Evolutionary conservation across 495 filamentous ascomycete genomes (phyloP).

Genomic region (Sphaerosporella brunnea): DNA sequence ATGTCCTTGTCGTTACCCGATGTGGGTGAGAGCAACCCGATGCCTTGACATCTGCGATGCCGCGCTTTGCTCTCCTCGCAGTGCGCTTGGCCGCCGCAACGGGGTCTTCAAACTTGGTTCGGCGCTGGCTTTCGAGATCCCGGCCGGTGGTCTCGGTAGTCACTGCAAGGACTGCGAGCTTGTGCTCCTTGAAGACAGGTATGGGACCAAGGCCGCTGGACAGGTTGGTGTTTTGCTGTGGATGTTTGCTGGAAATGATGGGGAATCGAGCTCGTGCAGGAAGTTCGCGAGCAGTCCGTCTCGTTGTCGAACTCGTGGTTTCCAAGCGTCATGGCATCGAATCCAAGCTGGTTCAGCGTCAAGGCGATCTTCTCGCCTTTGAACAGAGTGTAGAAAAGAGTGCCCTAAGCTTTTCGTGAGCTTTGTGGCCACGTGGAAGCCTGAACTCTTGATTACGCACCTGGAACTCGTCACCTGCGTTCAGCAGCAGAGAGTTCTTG

Average conservation of each 20-base stretch:
- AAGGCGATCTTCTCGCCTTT: conserved; percentile 45
- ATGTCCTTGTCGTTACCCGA: conserved; percentile 42
- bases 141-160: conserved; percentile 38
- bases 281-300: conserved; percentile 21
- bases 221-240: conserved; percentile 33
- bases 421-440: background rate
- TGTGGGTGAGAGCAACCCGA: conserved; percentile 41
- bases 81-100: conserved; percentile 35
- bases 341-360: conserved; percentile 40
- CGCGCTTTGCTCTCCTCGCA: conserved; percentile 32
- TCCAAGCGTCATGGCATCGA: conserved; percentile 30
- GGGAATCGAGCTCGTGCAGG: conserved; percentile 37
- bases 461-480: conserved; percentile 44
- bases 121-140: conserved; percentile 35
- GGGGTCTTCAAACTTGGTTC: conserved; percentile 35
- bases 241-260: conserved; percentile 38
- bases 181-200: conserved; percentile 37
- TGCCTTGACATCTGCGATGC: conserved; percentile 35
- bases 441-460: conserved; percentile 8
- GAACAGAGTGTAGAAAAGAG: conserved; percentile 41
- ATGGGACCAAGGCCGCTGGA: conserved; percentile 38
- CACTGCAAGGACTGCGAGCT: conserved; percentile 39
- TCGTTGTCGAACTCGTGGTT: conserved; percentile 40
- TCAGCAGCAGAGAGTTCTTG: conserved; percentile 37
- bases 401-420: conserved; percentile 26